Percentiles rank a stretch among this genome's conserved stretches.
These are phyloP conservation scores for Pyracantha coccinea DNA, from an alignment of 331 rosid species.

Conservation along the genomic window DNA sequence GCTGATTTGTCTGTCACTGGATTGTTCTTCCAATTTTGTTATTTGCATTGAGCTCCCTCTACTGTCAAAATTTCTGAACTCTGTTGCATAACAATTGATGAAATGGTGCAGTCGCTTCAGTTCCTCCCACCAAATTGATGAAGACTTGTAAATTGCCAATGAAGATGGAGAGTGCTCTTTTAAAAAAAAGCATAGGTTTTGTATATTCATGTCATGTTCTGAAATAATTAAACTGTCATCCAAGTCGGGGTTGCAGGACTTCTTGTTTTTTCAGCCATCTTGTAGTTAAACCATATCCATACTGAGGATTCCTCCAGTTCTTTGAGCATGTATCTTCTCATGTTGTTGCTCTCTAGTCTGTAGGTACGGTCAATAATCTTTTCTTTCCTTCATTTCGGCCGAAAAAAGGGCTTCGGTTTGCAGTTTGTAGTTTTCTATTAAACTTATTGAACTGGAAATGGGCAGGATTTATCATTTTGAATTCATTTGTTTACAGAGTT, in stretches of 20 bases:
- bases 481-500: too few relatives aligned
- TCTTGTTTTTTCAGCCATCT: background rate
- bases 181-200: background rate
- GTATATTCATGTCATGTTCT: background rate
- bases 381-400: too few relatives aligned
- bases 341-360: too few relatives aligned
- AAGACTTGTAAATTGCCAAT: background rate
- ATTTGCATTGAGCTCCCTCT: background rate
- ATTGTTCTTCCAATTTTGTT: background rate
- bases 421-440: background rate
- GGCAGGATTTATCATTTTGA: too few relatives aligned
- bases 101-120: too few relatives aligned
- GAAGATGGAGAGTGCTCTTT: background rate
- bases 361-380: too few relatives aligned
- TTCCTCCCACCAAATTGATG: too few relatives aligned
- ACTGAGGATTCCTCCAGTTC: too few relatives aligned
- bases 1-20: background rate
- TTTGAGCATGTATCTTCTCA: background rate
- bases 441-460: too few relatives aligned
- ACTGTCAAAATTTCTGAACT: background rate
- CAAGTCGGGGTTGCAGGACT: background rate
- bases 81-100: too few relatives aligned
- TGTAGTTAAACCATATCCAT: too few relatives aligned
- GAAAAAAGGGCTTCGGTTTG: background rate
- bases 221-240: background rate